A percentile compares a stretch with the other conserved stretches of the same genome.
phyloP scores from a whole-genome alignment of 2,329 filamentous ascomycete species.

The Sporothrix brunneoviolacea region DNA sequence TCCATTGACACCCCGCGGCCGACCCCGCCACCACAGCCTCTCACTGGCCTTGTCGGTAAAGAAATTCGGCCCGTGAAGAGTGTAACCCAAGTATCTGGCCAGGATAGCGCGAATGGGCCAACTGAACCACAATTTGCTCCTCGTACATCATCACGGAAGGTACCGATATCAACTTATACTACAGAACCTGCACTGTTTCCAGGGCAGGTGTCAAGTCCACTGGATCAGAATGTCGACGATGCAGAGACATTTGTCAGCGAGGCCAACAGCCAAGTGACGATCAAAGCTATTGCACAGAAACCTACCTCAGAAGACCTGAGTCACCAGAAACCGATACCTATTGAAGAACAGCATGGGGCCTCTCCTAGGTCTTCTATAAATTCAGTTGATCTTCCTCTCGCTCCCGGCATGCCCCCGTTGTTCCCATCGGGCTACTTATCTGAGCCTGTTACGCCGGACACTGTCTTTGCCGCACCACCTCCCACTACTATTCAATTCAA shows the following conservation, averaged over 20 bases:
- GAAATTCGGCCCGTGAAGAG: slow-evolving; percentile 20
- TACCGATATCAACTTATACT: background rate
- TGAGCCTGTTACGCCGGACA: slow-evolving; percentile 24
- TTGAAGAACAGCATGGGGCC: background rate
- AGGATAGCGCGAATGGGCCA: no score
- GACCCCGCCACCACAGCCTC: background rate
- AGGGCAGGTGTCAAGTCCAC: background rate
- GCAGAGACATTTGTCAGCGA: slow-evolving; percentile 5
- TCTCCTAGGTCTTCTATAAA: background rate
- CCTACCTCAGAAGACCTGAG: background rate
- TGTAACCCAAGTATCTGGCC: background rate
- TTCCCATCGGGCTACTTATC: slow-evolving; percentile 23
- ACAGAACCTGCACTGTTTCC: background rate
- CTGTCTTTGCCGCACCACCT: slow-evolving; percentile 36
- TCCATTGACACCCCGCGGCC: background rate
- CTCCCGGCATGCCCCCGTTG: slow-evolving; percentile 19
- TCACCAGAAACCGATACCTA: background rate
- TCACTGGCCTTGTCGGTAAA: slow-evolving; percentile 8
- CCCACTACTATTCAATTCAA: slow-evolving; percentile 34
- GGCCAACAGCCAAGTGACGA: slow-evolving; percentile 13
- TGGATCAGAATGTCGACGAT: background rate
- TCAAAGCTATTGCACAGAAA: background rate
- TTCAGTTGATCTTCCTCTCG: background rate
- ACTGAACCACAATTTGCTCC: slow-evolving; percentile 24
- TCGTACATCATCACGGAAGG: slow-evolving; percentile 26